These are phyloP conservation scores for Aspergillus niger DNA, from an alignment of 2,329 filamentous ascomycete species.

Conservation along the genomic window DNA sequence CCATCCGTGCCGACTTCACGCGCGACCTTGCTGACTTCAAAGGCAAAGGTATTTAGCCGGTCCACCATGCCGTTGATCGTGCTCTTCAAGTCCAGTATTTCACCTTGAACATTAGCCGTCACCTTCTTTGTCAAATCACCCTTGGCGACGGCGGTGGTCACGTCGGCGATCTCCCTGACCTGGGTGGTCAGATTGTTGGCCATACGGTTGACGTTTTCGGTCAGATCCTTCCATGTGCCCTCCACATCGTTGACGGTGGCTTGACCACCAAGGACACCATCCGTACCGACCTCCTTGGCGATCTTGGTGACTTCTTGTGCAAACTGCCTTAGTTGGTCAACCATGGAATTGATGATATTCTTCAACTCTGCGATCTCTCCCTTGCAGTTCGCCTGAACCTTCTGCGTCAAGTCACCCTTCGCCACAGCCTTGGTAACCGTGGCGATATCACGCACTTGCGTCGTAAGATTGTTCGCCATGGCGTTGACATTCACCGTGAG, in stretches of 20 bases:
- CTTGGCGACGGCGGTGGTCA: constrained; percentile 91
- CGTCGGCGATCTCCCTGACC: constrained; percentile 94
- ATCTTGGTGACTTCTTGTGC: constrained; percentile 96
- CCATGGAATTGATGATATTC: constrained; percentile 99
- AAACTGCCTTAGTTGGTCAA: constrained; percentile 95
- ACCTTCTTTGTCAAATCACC: constrained; percentile 97
- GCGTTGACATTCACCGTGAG: constrained; percentile 83
- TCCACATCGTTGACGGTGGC: constrained; percentile 95
- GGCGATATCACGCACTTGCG: constrained; percentile 93
- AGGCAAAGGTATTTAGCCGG: constrained; percentile 63
- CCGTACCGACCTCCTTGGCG: constrained; percentile 92
- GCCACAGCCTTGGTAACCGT: constrained; percentile 70
- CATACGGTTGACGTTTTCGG: constrained; percentile 96
- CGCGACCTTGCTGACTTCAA: constrained; percentile 67
- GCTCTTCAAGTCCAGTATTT: constrained; percentile 92
- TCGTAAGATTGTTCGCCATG: constrained; percentile 85
- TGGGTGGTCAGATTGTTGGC: constrained; percentile 97
- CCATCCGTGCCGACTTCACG: constrained; percentile 66
- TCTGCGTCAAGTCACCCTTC: constrained; percentile 90
- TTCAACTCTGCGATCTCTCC: constrained; percentile 94
- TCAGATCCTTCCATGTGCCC: constrained; percentile 95
- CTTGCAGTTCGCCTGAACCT: constrained; percentile 89
- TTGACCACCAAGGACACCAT: constrained; percentile 90
- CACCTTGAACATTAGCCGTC: constrained; percentile 86
- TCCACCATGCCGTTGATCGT: constrained; percentile 75